Evolutionary conservation across 2,329 filamentous ascomycete genomes (phyloP), one percentile per base, ranked within the genome.

Genomic region (Alternaria sp.): DNA sequence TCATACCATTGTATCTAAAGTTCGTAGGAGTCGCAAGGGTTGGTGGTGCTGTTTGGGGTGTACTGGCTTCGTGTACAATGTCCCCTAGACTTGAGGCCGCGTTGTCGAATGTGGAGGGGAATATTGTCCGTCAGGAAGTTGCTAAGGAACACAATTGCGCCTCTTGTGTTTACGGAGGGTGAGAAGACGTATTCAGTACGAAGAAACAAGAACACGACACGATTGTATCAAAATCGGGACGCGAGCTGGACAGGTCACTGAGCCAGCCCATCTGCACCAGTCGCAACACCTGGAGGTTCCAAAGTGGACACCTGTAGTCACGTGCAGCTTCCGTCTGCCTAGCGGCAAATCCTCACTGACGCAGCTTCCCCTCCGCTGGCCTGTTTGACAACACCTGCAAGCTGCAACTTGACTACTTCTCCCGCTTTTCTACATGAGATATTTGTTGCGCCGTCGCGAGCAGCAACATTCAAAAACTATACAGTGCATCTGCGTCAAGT

Each of bases 1-100:
- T n/a, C 60, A 58, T 76, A 80, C 78, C 78, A 79, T 80, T 46
- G 47, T 72, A 20, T 26, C 18, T 20, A 37, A n/a, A 15, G 20
- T 55, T 59, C 58, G 68, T 60, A 67, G 60, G n/a, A 26, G n/a
- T n/a, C 54, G 21, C 50, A 43, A 6, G 28, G 8, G 26, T 33
- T 9, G 6, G 1, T 7, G n/a, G 12, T 12, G 28, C 15, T 47
- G 33, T 37, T n/a, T 30, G 15, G 30, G 37, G 11, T 14, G 18
- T 30, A 11, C 8, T 46, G 47, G 49, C 21, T 58, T 56, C 9
- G 55, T 60, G n/a, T 33, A 45, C 46, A 58, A 25, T 33, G 58
- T 23, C 49, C 49, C 30, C 45, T 51, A 12, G 43, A 51, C 46
- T 50, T 56, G 56, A 54, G 46, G 46, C 61, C 54, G 66, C 54